Evolutionary conservation across 352 stramenopile species (phyloP), one percentile per base, ranked within the genome.

Genomic region (Phytophthora podocarpi): DNA sequence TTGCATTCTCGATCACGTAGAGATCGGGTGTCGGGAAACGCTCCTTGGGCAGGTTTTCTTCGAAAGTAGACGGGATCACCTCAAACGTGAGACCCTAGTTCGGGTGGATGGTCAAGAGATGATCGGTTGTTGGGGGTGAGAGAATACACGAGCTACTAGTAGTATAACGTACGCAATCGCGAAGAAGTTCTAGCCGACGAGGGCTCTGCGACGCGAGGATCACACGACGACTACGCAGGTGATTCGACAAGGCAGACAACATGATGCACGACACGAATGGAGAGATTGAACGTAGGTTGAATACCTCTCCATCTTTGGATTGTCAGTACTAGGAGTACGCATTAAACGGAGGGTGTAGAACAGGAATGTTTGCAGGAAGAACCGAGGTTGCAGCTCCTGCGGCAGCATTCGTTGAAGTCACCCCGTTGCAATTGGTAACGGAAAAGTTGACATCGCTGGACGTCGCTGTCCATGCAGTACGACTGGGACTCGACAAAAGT

Each of bases 151-250:
- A 30, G 21, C 2, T n/a, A n/a, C n/a, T n/a, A n/a, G n/a, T n/a
- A n/a, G n/a, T n/a, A 32, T 13, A 28, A 78, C 80, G 46, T 73
- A 94, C 85, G 40, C 78, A 87, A 47, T 91, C 81, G 11, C 67
- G 76, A 15, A 94, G 70, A 54, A 94, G 72, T 58, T 94, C 81
- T 32, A 87, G 43, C 2, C 85, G 83, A 23, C 85, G 85, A 18
- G 85, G 85, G 40, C 85, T 94, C 80, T 94, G 85, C 11, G 85
- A 94, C 20, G 85, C 85, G 27, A 94, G 74, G 18, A 94, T 80
- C 24, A 94, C 75, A 52, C 82, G 80, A 16, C 76, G 68, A 58
- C 64, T 64, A 13, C 59, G 64, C 34, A 92, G 68, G 45, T 78
- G 72, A n/a, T 16, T 71, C 3, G 68, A 75, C 20, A 86, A 23